Base-by-base conservation (phyloP, 495 filamentous ascomycete species). In the Hypoxylon crocopeplum region DNA sequence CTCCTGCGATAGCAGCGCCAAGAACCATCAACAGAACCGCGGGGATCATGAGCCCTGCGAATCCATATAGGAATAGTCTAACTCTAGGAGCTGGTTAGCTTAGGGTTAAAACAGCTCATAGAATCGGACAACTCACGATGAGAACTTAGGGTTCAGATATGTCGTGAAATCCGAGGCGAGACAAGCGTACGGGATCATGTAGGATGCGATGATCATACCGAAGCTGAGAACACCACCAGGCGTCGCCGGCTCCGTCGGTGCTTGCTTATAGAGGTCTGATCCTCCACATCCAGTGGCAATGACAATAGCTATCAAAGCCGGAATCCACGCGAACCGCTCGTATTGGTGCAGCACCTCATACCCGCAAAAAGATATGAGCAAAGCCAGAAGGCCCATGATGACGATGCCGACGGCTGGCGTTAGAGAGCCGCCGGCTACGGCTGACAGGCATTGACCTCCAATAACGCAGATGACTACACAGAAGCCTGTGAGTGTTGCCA, bases 301-400 rank as follows among this genome's bases (percentile, higher is more conserved):
- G 42, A 75, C 63, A 30, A 85, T 75, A 10, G 82, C 77, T 19
- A 85, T 74, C 22, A 83, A 53, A 16, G 76, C 77, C 8, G 77
- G 73, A 62, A 83, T 79, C 84, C 84, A 88, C 12, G 84, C 82
- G 48, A 77, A 88, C 36, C 82, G 78, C 72, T 87, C 84, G 54
- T 84, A 87, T 8, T 77, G 58, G 62, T 88, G 78, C 24, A 88
- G 77, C 1, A 80, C 74, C 2, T 74, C 73, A 47, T 83, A 79
- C 19, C 86, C 86, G 64, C 84, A 80, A 62, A 86, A 83, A 8
- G 80, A 82, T 55, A 88, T 77, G 34, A 83, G 47, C 27, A 87
- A 75, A 38, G 77, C 71, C 32, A 87, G 57, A 25, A 84, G 62
- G 3, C 72, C 70, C 15, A 80, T 79, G 55, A 84, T 79, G 64